Base-by-base conservation (phyloP, 345 rosid genomes). In the Erucastrum elatum region DNA sequence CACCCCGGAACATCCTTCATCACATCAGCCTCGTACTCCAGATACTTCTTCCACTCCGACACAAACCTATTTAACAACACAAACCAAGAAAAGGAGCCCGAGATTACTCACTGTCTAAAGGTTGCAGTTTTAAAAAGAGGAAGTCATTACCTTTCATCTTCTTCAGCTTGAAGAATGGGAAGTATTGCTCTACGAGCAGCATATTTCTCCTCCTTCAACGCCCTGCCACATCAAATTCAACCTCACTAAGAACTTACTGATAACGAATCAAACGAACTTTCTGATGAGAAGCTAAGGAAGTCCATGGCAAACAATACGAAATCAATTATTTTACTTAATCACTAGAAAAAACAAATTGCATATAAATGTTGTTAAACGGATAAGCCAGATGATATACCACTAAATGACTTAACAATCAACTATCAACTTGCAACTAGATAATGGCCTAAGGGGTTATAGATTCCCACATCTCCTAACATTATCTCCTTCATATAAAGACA, bases 1-100 rank as follows among this genome's bases (percentile, higher is more conserved):
- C 99, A 95, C 44, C 98, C 99, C 7, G 99, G 97, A 34, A 95
- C 98, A 70, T 95, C 99, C 86, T 93, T 95, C 99, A 95, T 95
- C 46, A 93, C 94, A 71, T 93, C 98, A 16, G 99, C 94, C 84
- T 95, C 99, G 29, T 95, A 95, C 64, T 93, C 97, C 2, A 95
- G 88, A 86, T 95, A 95, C 77, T 87, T 93, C 83, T 90, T 90
- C 99, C 99, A 95, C 82, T 95, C 99, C 63, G 88, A 91, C 21
- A 93, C 96, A 74, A 95, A 95, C 84, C 99, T 95, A 70, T 41
- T 2, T 13, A 49, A 13, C 53, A 0, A 34, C 8, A 49, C 70
- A 70, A 44, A 31, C 70, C 68, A 44, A 31, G 26, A 68, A 46
- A n/a, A 41, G 15, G 53, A 21, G 10, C 4, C 30, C 1, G 2